These are phyloP conservation scores for Pichia scutulata DNA, from an alignment of 805 yeast species.

Conservation along the genomic window DNA sequence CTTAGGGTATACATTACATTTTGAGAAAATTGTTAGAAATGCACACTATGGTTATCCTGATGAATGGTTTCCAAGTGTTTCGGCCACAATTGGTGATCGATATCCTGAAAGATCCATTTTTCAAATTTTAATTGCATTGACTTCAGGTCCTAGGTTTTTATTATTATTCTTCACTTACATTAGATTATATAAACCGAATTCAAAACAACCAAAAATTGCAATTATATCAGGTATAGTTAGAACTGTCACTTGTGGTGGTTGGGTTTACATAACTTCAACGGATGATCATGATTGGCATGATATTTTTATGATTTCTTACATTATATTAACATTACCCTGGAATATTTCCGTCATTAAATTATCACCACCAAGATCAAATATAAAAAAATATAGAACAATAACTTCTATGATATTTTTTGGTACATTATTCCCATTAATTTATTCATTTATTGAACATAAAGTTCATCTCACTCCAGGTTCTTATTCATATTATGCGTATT, in stretches of 20 bases:
- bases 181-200: slow-evolving; percentile 32
- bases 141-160: slow-evolving; percentile 87
- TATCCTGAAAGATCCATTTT: slow-evolving; percentile 93
- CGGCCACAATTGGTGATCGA: slow-evolving; percentile 94
- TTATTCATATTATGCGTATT: slow-evolving; percentile 86
- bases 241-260: slow-evolving; percentile 95
- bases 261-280: slow-evolving; percentile 96
- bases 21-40: slow-evolving; percentile 79
- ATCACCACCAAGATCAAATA: slow-evolving; percentile 37
- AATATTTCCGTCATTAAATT: slow-evolving; percentile 51
- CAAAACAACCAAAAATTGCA: slow-evolving; percentile 34
- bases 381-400: slow-evolving; percentile 43
- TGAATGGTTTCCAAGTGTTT: slow-evolving; percentile 97
- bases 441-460: slow-evolving; percentile 88
- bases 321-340: slow-evolving; percentile 90
- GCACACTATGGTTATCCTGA: slow-evolving; percentile 88
- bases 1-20: slow-evolving; percentile 74
- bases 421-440: slow-evolving; percentile 73
- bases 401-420: slow-evolving; percentile 60
- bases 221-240: slow-evolving; percentile 69
- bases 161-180: slow-evolving; percentile 47
- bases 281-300: slow-evolving; percentile 97
- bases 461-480: slow-evolving; percentile 88
- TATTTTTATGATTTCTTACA: slow-evolving; percentile 87
- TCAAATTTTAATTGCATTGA: slow-evolving; percentile 84